Evolutionary conservation across 305 asterid species (phyloP).

Genomic region (Fraxinus dipetala): DNA sequence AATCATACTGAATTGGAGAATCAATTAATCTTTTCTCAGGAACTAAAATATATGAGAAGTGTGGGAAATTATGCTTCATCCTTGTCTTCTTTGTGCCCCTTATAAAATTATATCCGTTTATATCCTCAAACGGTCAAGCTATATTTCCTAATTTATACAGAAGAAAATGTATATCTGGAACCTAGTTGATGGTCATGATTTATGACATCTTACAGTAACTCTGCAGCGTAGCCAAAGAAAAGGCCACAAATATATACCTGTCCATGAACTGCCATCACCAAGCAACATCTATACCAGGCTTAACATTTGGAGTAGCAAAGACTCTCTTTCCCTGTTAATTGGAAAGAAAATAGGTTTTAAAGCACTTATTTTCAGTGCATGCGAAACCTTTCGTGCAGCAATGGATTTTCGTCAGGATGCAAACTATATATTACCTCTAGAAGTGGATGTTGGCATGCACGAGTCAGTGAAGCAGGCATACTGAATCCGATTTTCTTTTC

Average conservation of each 20-base stretch:
- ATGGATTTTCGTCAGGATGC: constrained; percentile 10
- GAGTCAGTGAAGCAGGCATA: constrained; percentile 59
- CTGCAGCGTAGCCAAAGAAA: constrained; percentile 16
- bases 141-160: not conserved
- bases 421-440: constrained; percentile 41
- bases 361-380: constrained; percentile 1
- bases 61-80: not conserved
- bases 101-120: not conserved
- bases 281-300: constrained; percentile 51
- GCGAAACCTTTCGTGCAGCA: not conserved
- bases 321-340: constrained; percentile 57
- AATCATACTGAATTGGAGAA: constrained; percentile 2
- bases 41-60: not conserved
- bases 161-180: not conserved
- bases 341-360: constrained; percentile 20
- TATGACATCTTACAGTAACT: not conserved
- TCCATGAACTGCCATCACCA: constrained; percentile 65
- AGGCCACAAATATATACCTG: constrained; percentile 40
- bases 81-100: constrained; percentile 2
- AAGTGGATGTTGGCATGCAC: constrained; percentile 60
- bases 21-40: not conserved
- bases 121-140: not conserved
- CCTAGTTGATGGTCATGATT: not conserved
- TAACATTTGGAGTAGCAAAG: constrained; percentile 56
- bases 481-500: constrained; percentile 69